Evolutionary conservation across 2,329 filamentous ascomycete genomes (phyloP), one percentile per base, ranked within the genome.

Genomic region (Orbilia oligospora): DNA sequence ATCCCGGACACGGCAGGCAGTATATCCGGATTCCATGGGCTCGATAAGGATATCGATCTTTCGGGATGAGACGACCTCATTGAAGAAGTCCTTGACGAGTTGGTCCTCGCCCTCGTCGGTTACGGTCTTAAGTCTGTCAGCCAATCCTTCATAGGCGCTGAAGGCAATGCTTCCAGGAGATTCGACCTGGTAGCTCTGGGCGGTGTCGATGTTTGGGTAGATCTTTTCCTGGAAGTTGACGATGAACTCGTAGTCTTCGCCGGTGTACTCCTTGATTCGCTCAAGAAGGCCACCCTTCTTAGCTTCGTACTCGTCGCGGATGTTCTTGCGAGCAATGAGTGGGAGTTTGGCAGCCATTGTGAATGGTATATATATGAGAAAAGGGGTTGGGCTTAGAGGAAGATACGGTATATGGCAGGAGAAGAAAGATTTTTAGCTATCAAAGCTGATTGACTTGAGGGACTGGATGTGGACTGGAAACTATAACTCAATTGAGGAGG

Each of bases 341-440:
- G 75, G 64, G 55, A 78, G 63, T 65, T 78, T 78, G 36, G 75
- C 38, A 9, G 75, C 68, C 75, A 78, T 78, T 44, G 55, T 67
- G 18, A 8, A 63, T 58, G 33, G 36, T 53, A 18, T 41, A 2
- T 30, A 14, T 38, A 10, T 5, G 24, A 58, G 24, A 8, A 16
- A 63, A 49, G 14, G 18, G 55, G 3, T 51, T 55, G 33, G 5
- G n/a, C 18, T 69, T 12, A 56, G 30, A 27, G 16, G 12, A 27
- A 55, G 33, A 51, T 65, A 65, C 30, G 53, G 55, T 64, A 44
- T 61, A 53, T 16, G 6, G 51, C 22, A 65, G 46, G 33, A 66
- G 48, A 56, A 48, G 65, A 24, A 56, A 48, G 65, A 24, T 27
- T 38, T 38, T 12, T 61, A 67, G 67, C 73, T 77, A 77, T 77